Evolutionary conservation across 2,329 filamentous ascomycete genomes (phyloP).

Genomic region (Pestalotiopsis fici): DNA sequence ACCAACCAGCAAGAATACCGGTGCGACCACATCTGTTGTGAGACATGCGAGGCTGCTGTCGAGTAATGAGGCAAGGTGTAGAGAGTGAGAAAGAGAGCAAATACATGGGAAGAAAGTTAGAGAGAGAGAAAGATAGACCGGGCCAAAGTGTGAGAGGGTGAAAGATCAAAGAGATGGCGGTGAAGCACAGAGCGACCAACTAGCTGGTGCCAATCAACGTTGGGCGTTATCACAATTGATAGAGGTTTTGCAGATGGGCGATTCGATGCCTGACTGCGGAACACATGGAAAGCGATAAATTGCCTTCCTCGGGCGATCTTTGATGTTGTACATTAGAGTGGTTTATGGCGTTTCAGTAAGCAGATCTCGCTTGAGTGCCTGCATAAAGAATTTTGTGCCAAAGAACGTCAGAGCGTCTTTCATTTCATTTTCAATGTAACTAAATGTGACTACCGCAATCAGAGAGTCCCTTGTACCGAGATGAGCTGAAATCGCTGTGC

Average conservation of each 20-base stretch:
- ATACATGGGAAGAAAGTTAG: no score
- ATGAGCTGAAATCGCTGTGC: background rate
- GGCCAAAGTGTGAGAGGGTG: background rate
- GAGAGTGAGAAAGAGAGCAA: background rate
- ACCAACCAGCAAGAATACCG: conserved; percentile 48
- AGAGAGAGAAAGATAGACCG: background rate
- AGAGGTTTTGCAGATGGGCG: background rate
- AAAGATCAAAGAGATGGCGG: background rate
- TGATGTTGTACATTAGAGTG: background rate
- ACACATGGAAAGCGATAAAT: background rate
- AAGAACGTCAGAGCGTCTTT: background rate
- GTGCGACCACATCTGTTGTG: conserved; percentile 57
- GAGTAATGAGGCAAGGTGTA: conserved; percentile 20
- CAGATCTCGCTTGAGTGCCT: background rate
- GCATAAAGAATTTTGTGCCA: background rate
- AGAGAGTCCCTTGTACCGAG: background rate
- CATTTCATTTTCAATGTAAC: background rate
- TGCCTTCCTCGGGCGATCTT: background rate
- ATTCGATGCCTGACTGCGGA: background rate
- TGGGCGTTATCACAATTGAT: background rate
- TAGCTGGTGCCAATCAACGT: background rate
- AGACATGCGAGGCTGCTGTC: conserved; percentile 45
- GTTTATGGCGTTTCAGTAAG: background rate
- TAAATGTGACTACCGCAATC: background rate
- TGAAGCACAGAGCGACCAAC: background rate